Conservation (phyloP, 441 rosid genomes). For the Eutrema salsugineum region DNA sequence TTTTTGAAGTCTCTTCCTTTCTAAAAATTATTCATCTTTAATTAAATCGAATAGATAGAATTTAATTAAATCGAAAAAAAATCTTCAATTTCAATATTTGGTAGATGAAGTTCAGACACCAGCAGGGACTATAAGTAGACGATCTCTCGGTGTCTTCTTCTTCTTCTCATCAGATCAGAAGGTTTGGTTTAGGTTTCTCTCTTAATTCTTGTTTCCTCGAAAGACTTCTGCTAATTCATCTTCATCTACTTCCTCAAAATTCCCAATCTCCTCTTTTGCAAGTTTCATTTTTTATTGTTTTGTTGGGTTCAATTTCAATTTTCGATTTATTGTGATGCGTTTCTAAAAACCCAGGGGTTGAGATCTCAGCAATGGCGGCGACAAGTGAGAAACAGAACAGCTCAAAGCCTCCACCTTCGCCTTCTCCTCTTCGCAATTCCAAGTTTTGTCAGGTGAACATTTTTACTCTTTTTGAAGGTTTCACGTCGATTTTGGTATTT, state of each 20-base stretch:
- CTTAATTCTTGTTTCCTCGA: neutral
- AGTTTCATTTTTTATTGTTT: neutral
- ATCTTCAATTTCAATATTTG: neutral
- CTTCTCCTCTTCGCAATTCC: constrained; percentile 91
- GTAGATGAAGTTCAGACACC: constrained; percentile 13
- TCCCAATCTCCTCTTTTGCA: neutral
- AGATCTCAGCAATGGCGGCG: constrained; percentile 71
- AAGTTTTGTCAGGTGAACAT: constrained; percentile 76
- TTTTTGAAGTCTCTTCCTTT: neutral
- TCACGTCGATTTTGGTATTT: neutral
- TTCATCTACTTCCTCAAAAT: neutral
- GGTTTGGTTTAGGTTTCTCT: constrained; percentile 6
- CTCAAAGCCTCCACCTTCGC: constrained; percentile 77
- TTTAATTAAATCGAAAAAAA: neutral
- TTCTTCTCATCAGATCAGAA: constrained; percentile 23
- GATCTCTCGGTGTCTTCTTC: constrained; percentile 7
- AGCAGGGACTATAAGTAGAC: constrained; percentile 23
- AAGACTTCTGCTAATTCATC: constrained; percentile 8
- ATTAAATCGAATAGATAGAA: neutral
- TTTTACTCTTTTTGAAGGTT: neutral
- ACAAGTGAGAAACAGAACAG: constrained; percentile 53
- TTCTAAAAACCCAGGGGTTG: constrained; percentile 14
- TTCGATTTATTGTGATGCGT: neutral
- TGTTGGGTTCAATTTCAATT: neutral
- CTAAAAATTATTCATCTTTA: no score